Base-by-base conservation (phyloP, 768 basidiomycete genomes). In the Suillus americanus region DNA sequence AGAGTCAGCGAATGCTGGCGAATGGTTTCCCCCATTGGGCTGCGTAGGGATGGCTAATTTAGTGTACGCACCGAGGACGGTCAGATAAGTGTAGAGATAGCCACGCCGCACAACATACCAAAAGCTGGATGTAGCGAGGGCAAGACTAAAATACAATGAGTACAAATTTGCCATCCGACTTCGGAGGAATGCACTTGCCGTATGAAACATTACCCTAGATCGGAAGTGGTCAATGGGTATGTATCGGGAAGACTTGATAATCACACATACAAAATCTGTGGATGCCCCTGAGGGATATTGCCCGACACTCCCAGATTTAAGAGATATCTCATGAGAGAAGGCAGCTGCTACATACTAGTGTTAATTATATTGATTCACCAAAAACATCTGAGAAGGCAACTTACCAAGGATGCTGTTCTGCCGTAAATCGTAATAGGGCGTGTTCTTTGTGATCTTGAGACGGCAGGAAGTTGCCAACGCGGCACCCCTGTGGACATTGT, bases 1-100 rank as follows among this genome's bases (percentile, higher is more conserved):
- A 30, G 91, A 81, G 61, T 78, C 75, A 25, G 88, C 78, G 73
- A 92, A 93, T 5, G 79, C 84, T 12, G 85, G 79, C 1, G 91
- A 91, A 69, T 93, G 91, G 70, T 93, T 93, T n/a, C 87, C 88
- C 48, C 90, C 90, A 60, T 83, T 78, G 8, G 85, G 84, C 66
- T 80, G 78, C 7, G 89, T 89, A n/a, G 91, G 90, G 61, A 93
- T 91, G 35, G 86, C 89, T 90, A 66, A 35, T 35, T 35, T 57
- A 37, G 33, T 51, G 51, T 38, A 30, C 56, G 41, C 33, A 30
- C 54, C 62, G 64, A 69, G 60, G 53, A 25, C 68, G 73, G 66
- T 71, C 69, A 43, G 75, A 61, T 60, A 72, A 67, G 8, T 75
- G 73, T 25, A 78, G 67, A 51, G 30, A 61, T 64, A 60, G 28